Evolutionary conservation across 768 basidiomycete genomes (phyloP).

Genomic region (Mycena capillaripes): DNA sequence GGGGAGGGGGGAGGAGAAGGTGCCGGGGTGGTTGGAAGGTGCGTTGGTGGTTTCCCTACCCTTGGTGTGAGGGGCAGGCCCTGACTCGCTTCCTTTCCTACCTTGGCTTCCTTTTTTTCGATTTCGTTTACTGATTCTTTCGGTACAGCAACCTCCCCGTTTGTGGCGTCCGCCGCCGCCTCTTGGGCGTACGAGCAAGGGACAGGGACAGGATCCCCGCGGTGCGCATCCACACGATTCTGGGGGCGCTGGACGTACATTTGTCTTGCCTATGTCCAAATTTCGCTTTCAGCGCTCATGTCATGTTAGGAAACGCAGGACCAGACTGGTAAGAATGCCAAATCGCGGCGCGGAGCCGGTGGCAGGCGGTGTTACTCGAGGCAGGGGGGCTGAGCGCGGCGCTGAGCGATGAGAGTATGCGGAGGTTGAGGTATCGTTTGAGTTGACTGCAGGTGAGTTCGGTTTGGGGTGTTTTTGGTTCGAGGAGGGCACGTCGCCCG

Average conservation of each 20-base stretch:
- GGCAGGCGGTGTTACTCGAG: conserved; percentile 88
- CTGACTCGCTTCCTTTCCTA: too few relatives aligned
- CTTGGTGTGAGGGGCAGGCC: too few relatives aligned
- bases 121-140: too few relatives aligned
- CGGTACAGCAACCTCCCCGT: conserved; percentile 50
- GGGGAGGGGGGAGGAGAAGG: conserved; percentile 36
- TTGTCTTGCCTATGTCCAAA: too few relatives aligned
- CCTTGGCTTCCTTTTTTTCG: too few relatives aligned
- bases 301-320: too few relatives aligned
- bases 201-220: neutral
- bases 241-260: too few relatives aligned
- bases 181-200: neutral
- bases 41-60: conserved; percentile 17
- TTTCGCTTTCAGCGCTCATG: too few relatives aligned
- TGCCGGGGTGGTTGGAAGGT: conserved; percentile 59
- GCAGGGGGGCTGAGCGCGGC: conserved; percentile 92
- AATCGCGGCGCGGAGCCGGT: conserved; percentile 81
- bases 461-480: too few relatives aligned
- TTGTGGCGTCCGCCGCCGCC: conserved; percentile 48
- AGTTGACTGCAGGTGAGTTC: conserved; percentile 87
- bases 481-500: too few relatives aligned
- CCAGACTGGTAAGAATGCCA: conserved; percentile 50
- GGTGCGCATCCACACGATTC: neutral
- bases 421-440: conserved; percentile 86
- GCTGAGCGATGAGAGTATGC: conserved; percentile 92